These are phyloP conservation scores for Uromyces viciae-fabae DNA, from an alignment of 1,284 basidiomycete species.

Conservation along the genomic window DNA sequence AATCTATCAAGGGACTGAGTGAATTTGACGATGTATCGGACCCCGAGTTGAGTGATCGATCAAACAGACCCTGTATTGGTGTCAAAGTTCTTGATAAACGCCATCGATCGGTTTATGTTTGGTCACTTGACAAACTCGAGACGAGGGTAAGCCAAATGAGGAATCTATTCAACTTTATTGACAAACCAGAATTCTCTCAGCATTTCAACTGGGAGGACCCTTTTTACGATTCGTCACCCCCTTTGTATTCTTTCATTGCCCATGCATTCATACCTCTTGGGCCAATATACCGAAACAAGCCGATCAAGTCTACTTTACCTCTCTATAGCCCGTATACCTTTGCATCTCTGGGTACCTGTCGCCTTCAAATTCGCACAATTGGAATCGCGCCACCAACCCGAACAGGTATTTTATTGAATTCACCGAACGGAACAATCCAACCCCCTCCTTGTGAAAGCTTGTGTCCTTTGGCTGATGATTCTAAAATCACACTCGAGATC, in stretches of 20 bases:
- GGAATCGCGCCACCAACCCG: slow-evolving; percentile 53
- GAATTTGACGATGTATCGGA: slow-evolving; percentile 90
- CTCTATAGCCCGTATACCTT: slow-evolving; percentile 88
- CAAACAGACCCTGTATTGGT: slow-evolving; percentile 71
- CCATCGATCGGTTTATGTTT: slow-evolving; percentile 78
- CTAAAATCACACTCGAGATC: slow-evolving; percentile 54
- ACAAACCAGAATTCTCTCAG: slow-evolving; percentile 78
- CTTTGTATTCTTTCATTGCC: slow-evolving; percentile 86
- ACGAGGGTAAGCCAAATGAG: slow-evolving; percentile 90
- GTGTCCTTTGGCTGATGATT: slow-evolving; percentile 28
- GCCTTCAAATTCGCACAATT: slow-evolving; percentile 67
- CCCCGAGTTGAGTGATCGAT: slow-evolving; percentile 58
- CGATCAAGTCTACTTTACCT: slow-evolving; percentile 69
- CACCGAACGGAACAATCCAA: slow-evolving; percentile 65
- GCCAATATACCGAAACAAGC: slow-evolving; percentile 72
- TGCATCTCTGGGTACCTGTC: slow-evolving; percentile 86
- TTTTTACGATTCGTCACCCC: slow-evolving; percentile 80
- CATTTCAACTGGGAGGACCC: slow-evolving; percentile 90
- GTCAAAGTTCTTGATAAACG: slow-evolving; percentile 85
- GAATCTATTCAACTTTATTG: slow-evolving; percentile 84
- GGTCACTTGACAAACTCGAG: slow-evolving; percentile 82
- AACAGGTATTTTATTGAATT: slow-evolving; percentile 54
- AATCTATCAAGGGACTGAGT: slow-evolving; percentile 78
- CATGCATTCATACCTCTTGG: slow-evolving; percentile 76
- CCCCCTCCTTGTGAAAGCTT: slow-evolving; percentile 64